phyloP scores from a whole-genome alignment of 495 filamentous ascomycete genomes.

The Tuber indicum region DNA sequence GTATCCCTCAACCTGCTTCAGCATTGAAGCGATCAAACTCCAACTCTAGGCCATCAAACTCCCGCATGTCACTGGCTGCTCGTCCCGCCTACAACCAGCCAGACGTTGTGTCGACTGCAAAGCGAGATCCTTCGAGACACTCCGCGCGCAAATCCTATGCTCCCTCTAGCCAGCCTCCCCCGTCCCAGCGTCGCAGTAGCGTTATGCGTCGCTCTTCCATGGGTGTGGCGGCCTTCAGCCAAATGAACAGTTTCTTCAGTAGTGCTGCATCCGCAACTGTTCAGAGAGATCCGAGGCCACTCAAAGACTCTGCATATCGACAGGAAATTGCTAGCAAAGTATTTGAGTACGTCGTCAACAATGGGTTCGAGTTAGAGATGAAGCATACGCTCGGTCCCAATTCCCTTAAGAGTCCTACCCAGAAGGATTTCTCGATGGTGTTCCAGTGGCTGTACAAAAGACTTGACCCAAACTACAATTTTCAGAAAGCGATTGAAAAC shows the following conservation, averaged over 20 bases:
- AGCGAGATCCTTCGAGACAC: conserved; percentile 62
- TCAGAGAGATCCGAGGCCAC: conserved; percentile 79
- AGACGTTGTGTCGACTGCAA: conserved; percentile 73
- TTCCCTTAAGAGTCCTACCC: conserved; percentile 82
- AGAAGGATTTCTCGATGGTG: conserved; percentile 94
- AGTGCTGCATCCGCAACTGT: conserved; percentile 69
- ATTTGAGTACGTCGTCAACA: conserved; percentile 77
- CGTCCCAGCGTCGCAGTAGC: conserved; percentile 70
- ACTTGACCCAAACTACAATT: conserved; percentile 86
- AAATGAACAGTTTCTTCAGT: conserved; percentile 70
- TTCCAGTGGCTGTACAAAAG: conserved; percentile 97
- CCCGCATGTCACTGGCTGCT: conserved; percentile 76
- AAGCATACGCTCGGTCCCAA: conserved; percentile 83
- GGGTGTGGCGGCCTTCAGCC: conserved; percentile 50
- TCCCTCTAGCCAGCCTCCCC: conserved; percentile 51
- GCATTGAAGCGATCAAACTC: conserved; percentile 89
- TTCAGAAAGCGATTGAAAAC: conserved; percentile 69
- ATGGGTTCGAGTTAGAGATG: conserved; percentile 97
- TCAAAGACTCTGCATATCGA: conserved; percentile 74
- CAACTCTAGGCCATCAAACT: conserved; percentile 71
- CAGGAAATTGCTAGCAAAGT: conserved; percentile 78
- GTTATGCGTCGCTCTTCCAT: conserved; percentile 65
- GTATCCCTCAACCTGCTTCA: conserved; percentile 82
- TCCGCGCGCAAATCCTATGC: conserved; percentile 65
- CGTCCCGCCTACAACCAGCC: conserved; percentile 67